Base-by-base conservation (phyloP, 2,329 filamentous ascomycete species). In the Microdochium trichocladiopsis region DNA sequence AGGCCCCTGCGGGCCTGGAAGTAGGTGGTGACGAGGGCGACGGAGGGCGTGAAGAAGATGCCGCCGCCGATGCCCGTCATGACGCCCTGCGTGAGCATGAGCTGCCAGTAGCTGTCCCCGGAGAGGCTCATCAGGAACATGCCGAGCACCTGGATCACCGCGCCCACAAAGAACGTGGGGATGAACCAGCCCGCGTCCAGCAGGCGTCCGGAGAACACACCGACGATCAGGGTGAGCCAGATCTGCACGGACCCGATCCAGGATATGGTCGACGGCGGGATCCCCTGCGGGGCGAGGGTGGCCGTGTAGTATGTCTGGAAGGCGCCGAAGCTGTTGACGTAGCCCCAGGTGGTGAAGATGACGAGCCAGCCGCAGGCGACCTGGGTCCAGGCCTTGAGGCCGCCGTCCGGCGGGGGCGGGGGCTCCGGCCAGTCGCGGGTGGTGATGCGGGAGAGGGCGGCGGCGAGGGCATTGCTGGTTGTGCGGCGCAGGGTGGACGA, bases 21-120 rank as follows among this genome's bases (percentile, higher is more conserved):
- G 58, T 80, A 80, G 43, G 76, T 72, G 0, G 78, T 73, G 8
- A 82, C 64, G 25, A 82, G 70, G 21, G 77, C 75, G 25, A 80
- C 70, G n/a, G 73, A 70, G 12, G 77, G 72, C 23, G 76, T 66
- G 61, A 75, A 78, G 24, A 78, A 61, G 53, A 70, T 71, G 28
- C 75, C 77, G 33, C 70, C 69, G 9, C 74, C 74, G 2, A 71
- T 24, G 9, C 69, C 69, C 33, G 62, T 51, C 37, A 66, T 65
- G 25, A 67, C 28, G 12, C 72, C 69, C 51, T 70, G 69, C 12
- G 47, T 48, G 47, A 48, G 47, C 23, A 48, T 25, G 47, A 48
- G 47, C 4, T 9, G 10, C 47, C 47, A 48, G 47, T 62, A 80
- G 4, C 61, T 57, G 1, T 61, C 70, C 14, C 41, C 41, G 21